phyloP scores from a whole-genome alignment of 177 flowering plant species.

The Vitis hybrid region DNA sequence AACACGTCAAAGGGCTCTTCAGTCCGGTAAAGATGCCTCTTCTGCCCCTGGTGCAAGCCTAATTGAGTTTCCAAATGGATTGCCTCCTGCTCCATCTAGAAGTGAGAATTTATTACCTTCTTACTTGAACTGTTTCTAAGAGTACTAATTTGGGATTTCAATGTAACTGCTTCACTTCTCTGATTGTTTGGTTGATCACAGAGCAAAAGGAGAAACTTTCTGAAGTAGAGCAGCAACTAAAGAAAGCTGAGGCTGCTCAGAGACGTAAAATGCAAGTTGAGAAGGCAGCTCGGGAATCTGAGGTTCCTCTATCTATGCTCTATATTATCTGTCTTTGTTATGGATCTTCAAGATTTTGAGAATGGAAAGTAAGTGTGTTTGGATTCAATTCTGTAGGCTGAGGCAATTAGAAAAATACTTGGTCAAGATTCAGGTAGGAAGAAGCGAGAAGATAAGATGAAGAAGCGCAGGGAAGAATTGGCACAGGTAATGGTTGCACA shows the following conservation, averaged over 20 bases:
- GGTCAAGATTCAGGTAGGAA: constrained; percentile 94
- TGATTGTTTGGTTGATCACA: constrained; percentile 22
- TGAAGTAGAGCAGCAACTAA: constrained; percentile 85
- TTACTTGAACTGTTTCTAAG: not conserved
- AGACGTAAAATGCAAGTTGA: constrained; percentile 82
- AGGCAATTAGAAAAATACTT: constrained; percentile 92
- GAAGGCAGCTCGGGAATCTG: constrained; percentile 83
- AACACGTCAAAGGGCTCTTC: constrained; percentile 89
- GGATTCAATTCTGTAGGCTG: constrained; percentile 55
- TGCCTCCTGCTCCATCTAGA: constrained; percentile 84
- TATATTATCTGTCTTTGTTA: not conserved
- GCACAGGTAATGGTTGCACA: constrained; percentile 62
- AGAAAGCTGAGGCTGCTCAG: constrained; percentile 96
- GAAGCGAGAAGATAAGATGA: constrained; percentile 79
- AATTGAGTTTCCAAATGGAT: constrained; percentile 89
- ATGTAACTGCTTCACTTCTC: not conserved
- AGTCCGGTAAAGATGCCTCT: constrained; percentile 69
- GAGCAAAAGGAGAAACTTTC: constrained; percentile 93
- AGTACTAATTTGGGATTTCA: constrained; percentile 4
- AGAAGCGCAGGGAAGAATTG: constrained; percentile 81
- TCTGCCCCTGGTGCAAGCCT: constrained; percentile 42
- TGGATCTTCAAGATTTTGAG: not conserved
- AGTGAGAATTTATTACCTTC: constrained; percentile 45
- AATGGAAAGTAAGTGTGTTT: not conserved
- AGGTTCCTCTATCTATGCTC: constrained; percentile 48